Evolutionary conservation across 768 basidiomycete genomes (phyloP).

Genomic region (Mycena sanguinolenta): DNA sequence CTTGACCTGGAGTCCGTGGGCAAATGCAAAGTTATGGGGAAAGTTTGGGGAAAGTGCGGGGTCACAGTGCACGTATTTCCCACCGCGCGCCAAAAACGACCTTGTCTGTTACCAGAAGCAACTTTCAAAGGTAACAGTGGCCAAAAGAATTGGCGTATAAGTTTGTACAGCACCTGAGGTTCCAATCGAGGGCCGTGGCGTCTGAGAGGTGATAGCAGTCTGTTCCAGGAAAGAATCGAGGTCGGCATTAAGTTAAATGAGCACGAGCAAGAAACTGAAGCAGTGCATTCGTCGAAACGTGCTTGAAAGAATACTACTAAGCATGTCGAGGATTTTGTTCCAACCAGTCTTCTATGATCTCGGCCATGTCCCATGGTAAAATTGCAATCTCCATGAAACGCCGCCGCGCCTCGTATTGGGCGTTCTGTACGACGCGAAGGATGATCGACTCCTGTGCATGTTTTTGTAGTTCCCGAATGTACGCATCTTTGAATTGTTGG

Average conservation of each 20-base stretch:
- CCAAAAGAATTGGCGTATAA: not conserved
- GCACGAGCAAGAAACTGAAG: not conserved
- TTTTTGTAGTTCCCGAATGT: slow-evolving; percentile 41
- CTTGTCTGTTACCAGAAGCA: not conserved
- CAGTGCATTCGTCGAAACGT: not conserved
- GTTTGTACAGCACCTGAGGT: slow-evolving; percentile 8
- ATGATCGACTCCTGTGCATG: slow-evolving; percentile 36
- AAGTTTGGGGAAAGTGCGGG: slow-evolving; percentile 32
- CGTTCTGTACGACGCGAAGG: slow-evolving; percentile 40
- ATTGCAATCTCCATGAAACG: slow-evolving; percentile 37
- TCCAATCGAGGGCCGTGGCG: slow-evolving; percentile 7
- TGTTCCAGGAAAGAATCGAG: not conserved
- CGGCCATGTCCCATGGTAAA: slow-evolving; percentile 37
- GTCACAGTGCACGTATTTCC: slow-evolving; percentile 10
- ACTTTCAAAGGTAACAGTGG: not conserved
- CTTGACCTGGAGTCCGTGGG: not conserved
- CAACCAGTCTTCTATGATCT: slow-evolving; percentile 37
- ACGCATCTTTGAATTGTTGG: slow-evolving; percentile 39
- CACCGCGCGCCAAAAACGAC: not conserved
- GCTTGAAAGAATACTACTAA: slow-evolving; percentile 16
- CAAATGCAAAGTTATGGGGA: slow-evolving; percentile 20
- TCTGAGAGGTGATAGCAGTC: not conserved
- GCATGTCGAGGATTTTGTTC: slow-evolving; percentile 8
- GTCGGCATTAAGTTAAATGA: not conserved
- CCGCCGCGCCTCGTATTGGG: slow-evolving; percentile 34